Evolutionary conservation across 345 rosid species (phyloP), one percentile per base, ranked within the genome.

Genomic region (Raphanus raphanistrum): DNA sequence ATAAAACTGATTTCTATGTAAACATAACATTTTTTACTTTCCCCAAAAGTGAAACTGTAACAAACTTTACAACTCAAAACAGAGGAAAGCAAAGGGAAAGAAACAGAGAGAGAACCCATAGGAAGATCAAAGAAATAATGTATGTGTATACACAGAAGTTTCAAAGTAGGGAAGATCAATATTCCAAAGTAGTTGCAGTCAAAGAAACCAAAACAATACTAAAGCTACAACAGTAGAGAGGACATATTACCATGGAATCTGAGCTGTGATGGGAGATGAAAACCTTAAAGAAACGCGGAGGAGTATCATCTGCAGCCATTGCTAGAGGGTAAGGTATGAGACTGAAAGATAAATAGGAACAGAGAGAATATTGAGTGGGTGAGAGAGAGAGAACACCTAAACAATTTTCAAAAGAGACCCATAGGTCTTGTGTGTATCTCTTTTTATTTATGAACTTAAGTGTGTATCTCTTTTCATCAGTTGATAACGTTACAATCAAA

Each of bases 281-380:
- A 17, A 70, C 73, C 35, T 70, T 70, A 10, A 70, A 70, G 64
- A 70, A 70, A 35, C 73, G 73, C 3, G 73, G 73, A 25, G 2
- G 73, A 17, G 36, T 8, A 52, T 57, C 33, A 27, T 5, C 4
- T 6, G 3, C 41, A n/a, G 13, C 60, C 72, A 68, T 68, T 68
- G 27, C 17, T 4, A n/a, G 17, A 48, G 54, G 54, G 21, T 21
- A 21, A 21, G 21, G 21, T 21, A 21, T 21, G 21, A 21, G 69
- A 65, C 8, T 67, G 12, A 3, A 1, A 25, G 10, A 21, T 8
- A 31, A 8, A 62, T 12, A 41, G 4, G 25, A 62, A 61, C 28
- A 55, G 60, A 55, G 60, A 8, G 12, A n/a, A 59, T 1, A 16
- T 7, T 9, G 7, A 36, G 13, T 1, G 48, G 21, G 57, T n/a